Evolutionary conservation across 768 basidiomycete species (phyloP).

Genomic region (Tricholomella constricta): DNA sequence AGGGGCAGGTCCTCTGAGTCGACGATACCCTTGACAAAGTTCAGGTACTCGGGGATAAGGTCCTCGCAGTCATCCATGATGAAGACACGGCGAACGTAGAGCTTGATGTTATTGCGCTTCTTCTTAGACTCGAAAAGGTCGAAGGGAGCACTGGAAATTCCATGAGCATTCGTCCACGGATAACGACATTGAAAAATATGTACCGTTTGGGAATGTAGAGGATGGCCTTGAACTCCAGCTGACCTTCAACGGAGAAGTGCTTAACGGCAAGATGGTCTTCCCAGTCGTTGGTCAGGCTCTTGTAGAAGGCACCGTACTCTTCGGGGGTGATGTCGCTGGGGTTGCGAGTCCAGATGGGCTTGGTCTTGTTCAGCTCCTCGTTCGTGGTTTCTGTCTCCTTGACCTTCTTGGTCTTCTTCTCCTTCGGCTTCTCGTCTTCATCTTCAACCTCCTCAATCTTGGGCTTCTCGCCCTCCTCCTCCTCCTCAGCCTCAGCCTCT

Average conservation of each 20-base stretch:
- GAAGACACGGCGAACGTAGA: conserved; percentile 99
- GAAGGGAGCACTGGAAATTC: conserved; percentile 78
- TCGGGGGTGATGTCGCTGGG: conserved; percentile 90
- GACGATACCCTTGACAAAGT: conserved; percentile 99
- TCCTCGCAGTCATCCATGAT: conserved; percentile 99
- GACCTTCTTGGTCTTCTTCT: conserved; percentile 93
- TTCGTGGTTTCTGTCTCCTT: conserved; percentile 86
- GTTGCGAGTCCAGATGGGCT: conserved; percentile 99
- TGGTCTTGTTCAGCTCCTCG: conserved; percentile 99
- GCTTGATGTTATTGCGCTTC: conserved; percentile 99
- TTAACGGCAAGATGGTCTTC: conserved; percentile 99
- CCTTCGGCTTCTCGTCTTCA: conserved; percentile 81
- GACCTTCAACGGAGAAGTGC: conserved; percentile 99
- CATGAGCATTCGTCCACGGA: conserved; percentile 17
- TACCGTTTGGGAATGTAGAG: conserved; percentile 96
- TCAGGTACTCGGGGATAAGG: conserved; percentile 98
- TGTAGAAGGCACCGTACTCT: conserved; percentile 97
- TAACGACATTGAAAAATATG: conserved; percentile 21
- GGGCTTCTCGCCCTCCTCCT: conserved; percentile 73
- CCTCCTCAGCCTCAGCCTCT: conserved; percentile 63
- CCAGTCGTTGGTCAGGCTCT: conserved; percentile 99
- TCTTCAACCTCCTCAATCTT: conserved; percentile 86
- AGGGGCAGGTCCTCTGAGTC: conserved; percentile 99
- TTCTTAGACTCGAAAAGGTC: conserved; percentile 99
- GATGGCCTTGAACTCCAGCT: conserved; percentile 99